Percentiles rank a stretch among this genome's conserved stretches.
These are phyloP conservation scores for Xylariaceae sp. DNA, from an alignment of 2,329 filamentous ascomycete species.

Conservation along the genomic window DNA sequence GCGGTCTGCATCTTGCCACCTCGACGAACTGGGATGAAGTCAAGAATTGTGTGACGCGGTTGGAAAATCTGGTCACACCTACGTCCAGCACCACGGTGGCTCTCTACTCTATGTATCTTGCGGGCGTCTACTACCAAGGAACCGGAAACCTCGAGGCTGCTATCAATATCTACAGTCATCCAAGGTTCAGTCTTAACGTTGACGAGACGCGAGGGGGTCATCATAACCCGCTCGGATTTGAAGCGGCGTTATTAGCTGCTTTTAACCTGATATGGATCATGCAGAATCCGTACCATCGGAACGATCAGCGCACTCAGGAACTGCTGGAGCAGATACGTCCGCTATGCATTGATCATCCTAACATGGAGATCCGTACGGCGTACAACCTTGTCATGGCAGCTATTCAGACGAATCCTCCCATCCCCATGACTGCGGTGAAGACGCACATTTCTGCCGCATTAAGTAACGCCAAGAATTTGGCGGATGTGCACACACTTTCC, in stretches of 20 bases:
- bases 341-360: conserved; percentile 64
- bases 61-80: conserved; percentile 44
- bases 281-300: conserved; percentile 55
- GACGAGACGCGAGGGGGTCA: conserved; percentile 37
- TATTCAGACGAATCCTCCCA: conserved; percentile 56
- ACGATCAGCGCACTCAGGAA: conserved; percentile 54
- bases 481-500: conserved; percentile 75
- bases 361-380: conserved; percentile 71
- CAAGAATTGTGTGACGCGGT: conserved; percentile 50
- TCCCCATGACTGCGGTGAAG: conserved; percentile 72
- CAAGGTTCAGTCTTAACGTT: conserved; percentile 52
- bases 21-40: conserved; percentile 67
- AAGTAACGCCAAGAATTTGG: conserved; percentile 61
- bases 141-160: conserved; percentile 69
- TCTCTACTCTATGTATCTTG: conserved; percentile 65
- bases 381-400: conserved; percentile 73
- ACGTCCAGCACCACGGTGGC: conserved; percentile 44
- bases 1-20: conserved; percentile 65
- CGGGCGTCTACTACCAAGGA: conserved; percentile 71
- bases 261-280: conserved; percentile 71
- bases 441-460: conserved; percentile 71
- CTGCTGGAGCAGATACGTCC: conserved; percentile 64
- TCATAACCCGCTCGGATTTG: conserved; percentile 51
- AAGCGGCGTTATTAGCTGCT: conserved; percentile 61
- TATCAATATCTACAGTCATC: conserved; percentile 60